These are phyloP conservation scores for Ceratobasidium sp. DNA, from an alignment of 1,284 basidiomycete species.

Conservation along the genomic window DNA sequence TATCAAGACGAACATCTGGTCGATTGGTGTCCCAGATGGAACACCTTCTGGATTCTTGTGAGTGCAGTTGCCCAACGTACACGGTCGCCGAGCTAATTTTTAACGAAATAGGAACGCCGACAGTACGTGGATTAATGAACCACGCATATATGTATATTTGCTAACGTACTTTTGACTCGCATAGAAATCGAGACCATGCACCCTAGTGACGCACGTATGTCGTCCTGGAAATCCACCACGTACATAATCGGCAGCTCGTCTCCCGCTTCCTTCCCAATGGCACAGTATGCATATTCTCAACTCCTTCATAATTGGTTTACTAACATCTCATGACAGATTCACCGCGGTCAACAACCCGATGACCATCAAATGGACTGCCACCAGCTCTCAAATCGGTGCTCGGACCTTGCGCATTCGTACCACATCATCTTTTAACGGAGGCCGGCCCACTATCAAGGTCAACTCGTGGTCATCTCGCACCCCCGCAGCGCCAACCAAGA, in stretches of 20 bases:
- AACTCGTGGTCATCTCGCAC: slow-evolving; percentile 31
- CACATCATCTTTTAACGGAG: slow-evolving; percentile 28
- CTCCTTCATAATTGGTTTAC: background rate
- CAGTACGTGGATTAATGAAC: slow-evolving; percentile 28
- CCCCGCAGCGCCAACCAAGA: slow-evolving; percentile 33
- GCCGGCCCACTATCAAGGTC: slow-evolving; percentile 29
- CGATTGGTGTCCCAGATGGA: slow-evolving; percentile 57
- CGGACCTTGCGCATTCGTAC: slow-evolving; percentile 23
- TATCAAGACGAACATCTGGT: slow-evolving; percentile 53
- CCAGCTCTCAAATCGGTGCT: slow-evolving; percentile 6
- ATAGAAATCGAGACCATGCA: slow-evolving; percentile 27
- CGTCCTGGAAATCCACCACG: slow-evolving; percentile 42
- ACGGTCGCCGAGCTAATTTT: background rate
- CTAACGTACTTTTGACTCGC: background rate
- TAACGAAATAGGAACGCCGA: slow-evolving; percentile 51
- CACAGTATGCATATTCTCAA: slow-evolving; percentile 31
- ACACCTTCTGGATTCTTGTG: slow-evolving; percentile 55
- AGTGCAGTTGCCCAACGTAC: background rate
- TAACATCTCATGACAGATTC: slow-evolving; percentile 44
- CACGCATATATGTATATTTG: background rate
- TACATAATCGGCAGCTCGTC: slow-evolving; percentile 48
- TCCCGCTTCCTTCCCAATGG: slow-evolving; percentile 50
- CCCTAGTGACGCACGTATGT: too few species aligned
- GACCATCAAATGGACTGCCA: slow-evolving; percentile 38
- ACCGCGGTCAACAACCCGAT: slow-evolving; percentile 44